phyloP scores from a whole-genome alignment of 441 rosid species.

The Kokia cookei region DNA sequence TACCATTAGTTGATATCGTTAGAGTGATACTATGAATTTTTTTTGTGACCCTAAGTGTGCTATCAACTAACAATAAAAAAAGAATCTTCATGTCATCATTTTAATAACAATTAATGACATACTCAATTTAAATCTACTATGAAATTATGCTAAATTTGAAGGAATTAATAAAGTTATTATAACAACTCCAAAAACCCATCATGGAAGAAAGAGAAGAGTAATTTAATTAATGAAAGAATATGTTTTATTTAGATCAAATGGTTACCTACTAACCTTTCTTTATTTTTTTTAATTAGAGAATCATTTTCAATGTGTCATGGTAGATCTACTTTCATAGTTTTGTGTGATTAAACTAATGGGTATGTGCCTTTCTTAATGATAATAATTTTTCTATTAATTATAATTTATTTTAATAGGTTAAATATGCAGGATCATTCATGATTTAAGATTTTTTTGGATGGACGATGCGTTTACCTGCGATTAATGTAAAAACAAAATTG shows the following conservation, averaged over 20 bases:
- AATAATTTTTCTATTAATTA: background rate
- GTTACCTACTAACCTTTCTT: constrained; percentile 17
- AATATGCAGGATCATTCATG: constrained; percentile 1
- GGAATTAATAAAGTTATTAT: background rate
- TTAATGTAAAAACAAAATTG: no score
- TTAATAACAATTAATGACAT: no score
- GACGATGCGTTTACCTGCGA: no score
- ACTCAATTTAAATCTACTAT: background rate
- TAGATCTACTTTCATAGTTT: constrained; percentile 1
- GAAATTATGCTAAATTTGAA: background rate
- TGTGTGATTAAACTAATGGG: background rate
- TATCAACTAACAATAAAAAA: no score
- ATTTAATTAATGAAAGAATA: background rate
- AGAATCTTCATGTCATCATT: no score
- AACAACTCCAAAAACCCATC: background rate
- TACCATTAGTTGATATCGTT: no score
- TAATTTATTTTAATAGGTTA: background rate
- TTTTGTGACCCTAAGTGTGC: no score
- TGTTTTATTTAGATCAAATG: constrained; percentile 7
- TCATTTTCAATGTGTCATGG: constrained; percentile 9
- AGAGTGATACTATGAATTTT: no score
- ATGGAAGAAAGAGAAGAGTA: constrained; percentile 8
- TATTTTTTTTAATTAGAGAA: background rate
- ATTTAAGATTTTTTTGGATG: background rate
- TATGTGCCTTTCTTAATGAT: background rate